Percentiles rank a stretch among this genome's conserved stretches.
phyloP scores from a whole-genome alignment of 371 early-diverging fungal genomes.

The Chytridium lagenaria region DNA sequence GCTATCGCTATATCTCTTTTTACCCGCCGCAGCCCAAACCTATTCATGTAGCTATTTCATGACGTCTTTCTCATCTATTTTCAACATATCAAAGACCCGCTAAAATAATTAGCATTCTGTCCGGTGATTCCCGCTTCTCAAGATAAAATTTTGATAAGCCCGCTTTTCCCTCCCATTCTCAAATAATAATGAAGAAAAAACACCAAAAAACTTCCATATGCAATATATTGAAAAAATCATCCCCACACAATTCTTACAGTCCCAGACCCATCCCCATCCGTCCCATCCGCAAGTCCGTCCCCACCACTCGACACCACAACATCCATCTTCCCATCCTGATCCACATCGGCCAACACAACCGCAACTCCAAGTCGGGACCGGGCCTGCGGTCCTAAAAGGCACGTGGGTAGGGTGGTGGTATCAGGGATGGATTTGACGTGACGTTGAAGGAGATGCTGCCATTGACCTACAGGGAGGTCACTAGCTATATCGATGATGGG shows the following conservation, averaged over 20 bases:
- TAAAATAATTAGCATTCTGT: no score
- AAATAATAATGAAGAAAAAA: no score
- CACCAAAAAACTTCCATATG: no score
- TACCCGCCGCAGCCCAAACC: no score
- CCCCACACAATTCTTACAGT: neutral
- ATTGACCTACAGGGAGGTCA: neutral
- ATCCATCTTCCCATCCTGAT: conserved; percentile 21
- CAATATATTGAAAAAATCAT: no score
- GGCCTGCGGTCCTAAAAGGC: conserved; percentile 3
- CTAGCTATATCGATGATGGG: neutral
- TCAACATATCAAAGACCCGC: no score
- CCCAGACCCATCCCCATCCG: neutral
- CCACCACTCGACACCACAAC: conserved; percentile 22
- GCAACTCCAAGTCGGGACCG: conserved; percentile 21
- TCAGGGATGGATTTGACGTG: neutral
- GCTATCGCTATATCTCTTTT: no score
- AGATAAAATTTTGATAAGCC: no score
- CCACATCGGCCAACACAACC: conserved; percentile 21
- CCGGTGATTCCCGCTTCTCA: no score
- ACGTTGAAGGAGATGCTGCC: neutral
- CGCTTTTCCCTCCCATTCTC: no score
- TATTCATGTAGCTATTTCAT: no score
- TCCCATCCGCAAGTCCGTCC: neutral
- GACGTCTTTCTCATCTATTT: no score
- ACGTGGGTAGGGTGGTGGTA: neutral